Evolutionary conservation across 352 stramenopile species (phyloP).

Genomic region (Phytophthora lateralis): DNA sequence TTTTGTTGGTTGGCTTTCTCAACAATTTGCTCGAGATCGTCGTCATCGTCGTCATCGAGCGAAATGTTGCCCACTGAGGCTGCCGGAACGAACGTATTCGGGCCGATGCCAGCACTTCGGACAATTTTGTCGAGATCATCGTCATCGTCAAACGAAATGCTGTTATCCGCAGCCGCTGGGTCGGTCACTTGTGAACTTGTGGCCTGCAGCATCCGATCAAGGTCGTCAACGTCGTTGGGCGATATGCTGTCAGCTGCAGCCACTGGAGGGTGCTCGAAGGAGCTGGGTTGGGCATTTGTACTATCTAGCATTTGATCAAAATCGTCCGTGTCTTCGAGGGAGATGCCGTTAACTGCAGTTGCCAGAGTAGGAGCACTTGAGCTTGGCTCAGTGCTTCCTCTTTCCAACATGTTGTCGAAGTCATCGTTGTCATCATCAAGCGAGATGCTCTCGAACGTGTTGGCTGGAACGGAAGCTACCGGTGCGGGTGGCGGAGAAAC

Average conservation of each 20-base stretch:
- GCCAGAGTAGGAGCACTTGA: slow-evolving; percentile 3
- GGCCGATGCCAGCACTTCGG: slow-evolving; percentile 3
- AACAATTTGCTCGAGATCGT: slow-evolving; percentile 66
- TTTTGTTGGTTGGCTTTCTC: slow-evolving; percentile 60
- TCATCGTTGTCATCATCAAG: slow-evolving; percentile 43
- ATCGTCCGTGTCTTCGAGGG: slow-evolving; percentile 10
- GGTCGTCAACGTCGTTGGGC: slow-evolving; percentile 23
- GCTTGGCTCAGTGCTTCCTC: slow-evolving; percentile 4
- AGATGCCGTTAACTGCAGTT: background rate
- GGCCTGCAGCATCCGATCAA: slow-evolving; percentile 22
- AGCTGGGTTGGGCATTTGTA: background rate
- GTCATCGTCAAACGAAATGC: slow-evolving; percentile 30
- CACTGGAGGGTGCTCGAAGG: background rate
- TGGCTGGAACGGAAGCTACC: background rate
- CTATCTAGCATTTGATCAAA: slow-evolving; percentile 12
- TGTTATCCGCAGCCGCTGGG: background rate
- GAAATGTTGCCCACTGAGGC: slow-evolving; percentile 29
- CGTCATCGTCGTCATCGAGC: slow-evolving; percentile 49
- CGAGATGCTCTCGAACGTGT: slow-evolving; percentile 30
- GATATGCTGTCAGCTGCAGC: background rate
- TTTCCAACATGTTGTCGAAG: slow-evolving; percentile 25
- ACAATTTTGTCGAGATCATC: slow-evolving; percentile 33
- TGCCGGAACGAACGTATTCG: slow-evolving; percentile 4
- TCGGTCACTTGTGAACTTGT: slow-evolving; percentile 1
- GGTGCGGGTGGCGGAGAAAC: slow-evolving; percentile 19